These are phyloP conservation scores for Sphenostylis stenocarpa DNA, from an alignment of 306 rosid genomes.

Conservation along the genomic window DNA sequence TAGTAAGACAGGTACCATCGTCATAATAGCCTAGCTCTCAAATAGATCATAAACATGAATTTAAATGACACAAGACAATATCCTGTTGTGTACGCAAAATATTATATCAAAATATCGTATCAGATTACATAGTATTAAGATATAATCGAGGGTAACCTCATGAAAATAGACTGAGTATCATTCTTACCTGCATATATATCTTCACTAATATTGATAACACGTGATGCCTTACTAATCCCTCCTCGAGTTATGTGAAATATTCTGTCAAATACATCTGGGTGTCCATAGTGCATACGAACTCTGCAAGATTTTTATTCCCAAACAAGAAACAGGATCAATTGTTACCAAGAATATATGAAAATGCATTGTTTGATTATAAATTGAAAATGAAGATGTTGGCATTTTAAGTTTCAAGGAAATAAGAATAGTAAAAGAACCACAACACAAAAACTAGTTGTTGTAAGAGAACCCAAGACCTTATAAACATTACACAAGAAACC, in stretches of 20 bases:
- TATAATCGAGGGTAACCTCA: not conserved
- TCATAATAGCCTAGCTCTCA: not conserved
- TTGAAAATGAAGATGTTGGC: not conserved
- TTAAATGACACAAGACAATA: not conserved
- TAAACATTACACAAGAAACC: not conserved
- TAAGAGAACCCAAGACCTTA: not conserved
- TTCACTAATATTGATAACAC: conserved; percentile 96
- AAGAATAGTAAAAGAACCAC: not conserved
- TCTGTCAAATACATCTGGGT: conserved; percentile 97
- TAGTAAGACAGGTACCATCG: not conserved
- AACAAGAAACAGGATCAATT: conserved; percentile 5
- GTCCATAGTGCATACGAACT: conserved; percentile 99
- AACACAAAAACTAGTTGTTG: not conserved
- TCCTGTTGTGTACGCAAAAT: not conserved
- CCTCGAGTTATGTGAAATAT: conserved; percentile 94
- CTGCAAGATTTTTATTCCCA: conserved; percentile 48
- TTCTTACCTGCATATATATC: conserved; percentile 84
- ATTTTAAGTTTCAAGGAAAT: not conserved
- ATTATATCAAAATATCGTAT: not conserved
- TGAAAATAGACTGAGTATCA: not conserved
- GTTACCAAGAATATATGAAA: not conserved
- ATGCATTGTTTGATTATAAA: not conserved
- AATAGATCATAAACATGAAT: not conserved
- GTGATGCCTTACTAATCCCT: conserved; percentile 96
- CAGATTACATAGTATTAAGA: not conserved